phyloP scores from a whole-genome alignment of 140 eudicot genomes.

The Stevia rebaudiana region DNA sequence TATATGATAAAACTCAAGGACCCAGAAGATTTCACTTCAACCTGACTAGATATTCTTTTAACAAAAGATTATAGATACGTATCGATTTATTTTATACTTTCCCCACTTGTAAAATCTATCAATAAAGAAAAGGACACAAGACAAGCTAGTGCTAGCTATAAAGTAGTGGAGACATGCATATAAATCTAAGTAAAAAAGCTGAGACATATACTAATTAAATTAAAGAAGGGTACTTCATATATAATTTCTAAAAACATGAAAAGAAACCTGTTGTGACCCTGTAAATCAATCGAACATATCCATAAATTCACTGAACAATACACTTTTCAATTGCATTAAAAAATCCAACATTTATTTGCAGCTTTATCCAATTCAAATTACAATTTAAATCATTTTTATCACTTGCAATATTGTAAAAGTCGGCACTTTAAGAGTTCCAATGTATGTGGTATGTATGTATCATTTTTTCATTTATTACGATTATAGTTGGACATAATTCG shows the following conservation, averaged over 20 bases:
- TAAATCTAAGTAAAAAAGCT: slow-evolving; percentile 1
- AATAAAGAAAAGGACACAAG: slow-evolving; percentile 16
- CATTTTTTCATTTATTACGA: too few relatives aligned
- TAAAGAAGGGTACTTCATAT: not conserved
- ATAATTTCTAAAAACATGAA: not conserved
- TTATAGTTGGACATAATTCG: too few relatives aligned
- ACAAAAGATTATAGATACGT: slow-evolving; percentile 16
- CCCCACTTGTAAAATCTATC: slow-evolving; percentile 14
- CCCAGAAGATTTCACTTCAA: not conserved
- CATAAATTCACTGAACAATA: not conserved
- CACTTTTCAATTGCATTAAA: too few relatives aligned
- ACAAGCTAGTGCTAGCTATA: slow-evolving; percentile 21
- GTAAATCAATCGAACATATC: not conserved
- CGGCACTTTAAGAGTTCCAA: too few relatives aligned
- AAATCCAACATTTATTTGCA: too few relatives aligned
- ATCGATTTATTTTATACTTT: slow-evolving; percentile 10
- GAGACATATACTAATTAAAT: too few relatives aligned
- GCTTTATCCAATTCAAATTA: too few relatives aligned
- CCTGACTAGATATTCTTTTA: slow-evolving; percentile 16
- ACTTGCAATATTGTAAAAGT: too few relatives aligned
- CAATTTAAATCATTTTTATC: too few relatives aligned
- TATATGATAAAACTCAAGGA: too few relatives aligned
- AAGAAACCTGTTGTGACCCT: not conserved
- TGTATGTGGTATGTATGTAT: too few relatives aligned
- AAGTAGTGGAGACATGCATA: slow-evolving; percentile 18